Evolutionary conservation across 345 rosid genomes (phyloP).

Genomic region (Salix dunnii): DNA sequence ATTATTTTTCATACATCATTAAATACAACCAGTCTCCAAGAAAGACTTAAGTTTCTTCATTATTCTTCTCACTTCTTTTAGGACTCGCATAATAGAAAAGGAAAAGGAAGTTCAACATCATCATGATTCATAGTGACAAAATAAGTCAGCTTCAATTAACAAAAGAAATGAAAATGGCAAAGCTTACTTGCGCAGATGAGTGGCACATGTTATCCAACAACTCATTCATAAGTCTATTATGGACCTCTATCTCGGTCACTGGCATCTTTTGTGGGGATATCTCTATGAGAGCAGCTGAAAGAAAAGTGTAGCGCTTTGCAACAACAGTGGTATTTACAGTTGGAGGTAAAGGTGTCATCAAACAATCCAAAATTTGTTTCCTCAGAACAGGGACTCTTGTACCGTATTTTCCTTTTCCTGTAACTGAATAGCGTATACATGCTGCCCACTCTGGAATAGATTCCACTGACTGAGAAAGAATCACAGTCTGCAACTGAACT

Average conservation of each 20-base stretch:
- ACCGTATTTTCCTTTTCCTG: constrained; percentile 95
- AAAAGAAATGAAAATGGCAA: neutral
- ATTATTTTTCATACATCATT: neutral
- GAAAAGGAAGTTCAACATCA: neutral
- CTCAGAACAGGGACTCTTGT: constrained; percentile 73
- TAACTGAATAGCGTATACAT: constrained; percentile 96
- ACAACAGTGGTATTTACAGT: constrained; percentile 76
- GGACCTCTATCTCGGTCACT: constrained; percentile 63
- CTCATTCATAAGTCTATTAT: constrained; percentile 65
- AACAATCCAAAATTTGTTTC: constrained; percentile 73
- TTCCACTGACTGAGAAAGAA: constrained; percentile 84
- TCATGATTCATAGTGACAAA: neutral
- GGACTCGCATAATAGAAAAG: neutral
- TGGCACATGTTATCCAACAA: constrained; percentile 83
- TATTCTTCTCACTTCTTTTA: neutral
- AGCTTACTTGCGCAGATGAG: constrained; percentile 92
- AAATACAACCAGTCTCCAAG: neutral
- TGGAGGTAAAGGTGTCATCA: constrained; percentile 74
- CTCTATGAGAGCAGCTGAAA: constrained; percentile 87
- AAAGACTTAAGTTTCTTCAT: neutral
- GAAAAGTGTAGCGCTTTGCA: constrained; percentile 94
- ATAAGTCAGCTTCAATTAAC: neutral
- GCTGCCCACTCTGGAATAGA: constrained; percentile 98
- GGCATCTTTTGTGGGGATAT: constrained; percentile 86
- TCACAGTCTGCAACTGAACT: constrained; percentile 72